phyloP scores from a whole-genome alignment of 345 rosid species.

The Combretum micranthum region DNA sequence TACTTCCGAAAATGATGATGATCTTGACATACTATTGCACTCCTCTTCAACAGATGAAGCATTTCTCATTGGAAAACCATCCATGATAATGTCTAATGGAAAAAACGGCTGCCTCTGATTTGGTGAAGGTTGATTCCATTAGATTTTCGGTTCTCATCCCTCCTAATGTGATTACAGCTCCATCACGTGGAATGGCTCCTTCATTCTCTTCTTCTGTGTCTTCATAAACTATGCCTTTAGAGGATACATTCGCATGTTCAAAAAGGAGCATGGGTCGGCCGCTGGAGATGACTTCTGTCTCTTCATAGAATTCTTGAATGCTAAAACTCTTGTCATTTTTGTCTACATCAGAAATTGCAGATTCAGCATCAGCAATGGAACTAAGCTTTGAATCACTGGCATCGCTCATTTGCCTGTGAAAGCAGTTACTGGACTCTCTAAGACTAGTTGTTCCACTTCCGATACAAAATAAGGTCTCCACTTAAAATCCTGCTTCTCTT shows the following conservation, averaged over 20 bases:
- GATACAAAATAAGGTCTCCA: conserved; percentile 87
- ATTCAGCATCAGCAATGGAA: conserved; percentile 81
- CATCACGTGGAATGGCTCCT: conserved; percentile 36
- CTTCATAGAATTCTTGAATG: conserved; percentile 37
- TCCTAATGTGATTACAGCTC: conserved; percentile 34
- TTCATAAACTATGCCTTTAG: conserved; percentile 34
- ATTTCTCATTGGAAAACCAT: conserved; percentile 24
- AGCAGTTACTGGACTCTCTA: conserved; percentile 49
- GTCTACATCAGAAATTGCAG: conserved; percentile 47
- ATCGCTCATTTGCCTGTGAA: conserved; percentile 78
- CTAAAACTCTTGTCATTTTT: conserved; percentile 53
- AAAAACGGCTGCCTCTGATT: conserved; percentile 25
- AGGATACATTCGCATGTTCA: conserved; percentile 47
- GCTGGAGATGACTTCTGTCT: conserved; percentile 33
- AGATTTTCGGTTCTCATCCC: conserved; percentile 13
- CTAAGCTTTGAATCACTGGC: conserved; percentile 74
- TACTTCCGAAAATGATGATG: conserved; percentile 48
- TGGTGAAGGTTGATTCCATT: conserved; percentile 27
- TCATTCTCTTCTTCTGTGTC: conserved; percentile 36
- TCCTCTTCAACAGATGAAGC: conserved; percentile 38
- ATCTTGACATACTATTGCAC: conserved; percentile 44
- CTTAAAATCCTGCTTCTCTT: conserved; percentile 48
- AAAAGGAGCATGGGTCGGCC: conserved; percentile 45
- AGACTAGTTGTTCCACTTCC: conserved; percentile 29
- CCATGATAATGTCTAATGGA: conserved; percentile 25